Evolutionary conservation across 768 basidiomycete genomes (phyloP).

Genomic region (Gelatoporia subvermispora): DNA sequence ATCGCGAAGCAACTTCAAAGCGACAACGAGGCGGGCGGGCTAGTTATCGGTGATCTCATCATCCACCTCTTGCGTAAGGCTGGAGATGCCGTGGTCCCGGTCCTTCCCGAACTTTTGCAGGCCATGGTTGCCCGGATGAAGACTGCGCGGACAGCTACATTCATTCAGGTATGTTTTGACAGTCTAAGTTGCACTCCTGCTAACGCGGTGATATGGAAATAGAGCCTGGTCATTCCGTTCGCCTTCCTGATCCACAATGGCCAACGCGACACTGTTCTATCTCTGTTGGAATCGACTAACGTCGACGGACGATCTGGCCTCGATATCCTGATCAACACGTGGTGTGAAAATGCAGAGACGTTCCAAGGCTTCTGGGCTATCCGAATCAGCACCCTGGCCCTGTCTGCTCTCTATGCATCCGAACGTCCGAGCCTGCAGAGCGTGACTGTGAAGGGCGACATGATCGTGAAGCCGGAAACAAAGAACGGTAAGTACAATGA

Average conservation of each 20-base stretch:
- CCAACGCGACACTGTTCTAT: conserved; percentile 75
- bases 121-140: conserved; percentile 81
- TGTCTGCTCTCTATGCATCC: conserved; percentile 67
- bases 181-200: not conserved
- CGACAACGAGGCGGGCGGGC: conserved; percentile 87
- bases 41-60: conserved; percentile 92
- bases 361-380: conserved; percentile 96
- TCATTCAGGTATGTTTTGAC: conserved; percentile 64
- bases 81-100: conserved; percentile 74
- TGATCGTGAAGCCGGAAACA: conserved; percentile 78
- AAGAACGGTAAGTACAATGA: conserved; percentile 60
- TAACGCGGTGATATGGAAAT: not conserved
- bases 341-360: conserved; percentile 93
- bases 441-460: conserved; percentile 84
- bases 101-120: conserved; percentile 80
- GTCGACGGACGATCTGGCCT: conserved; percentile 62
- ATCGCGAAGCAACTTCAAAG: conserved; percentile 73
- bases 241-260: conserved; percentile 82
- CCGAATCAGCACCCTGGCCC: conserved; percentile 77
- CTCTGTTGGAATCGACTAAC: conserved; percentile 65
- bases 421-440: conserved; percentile 62
- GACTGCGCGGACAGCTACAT: conserved; percentile 85
- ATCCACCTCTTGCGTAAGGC: conserved; percentile 87
- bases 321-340: conserved; percentile 85
- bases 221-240: conserved; percentile 91